phyloP scores from a whole-genome alignment of 192 early-diverging fungal species.

The Thamnidium elegans region DNA sequence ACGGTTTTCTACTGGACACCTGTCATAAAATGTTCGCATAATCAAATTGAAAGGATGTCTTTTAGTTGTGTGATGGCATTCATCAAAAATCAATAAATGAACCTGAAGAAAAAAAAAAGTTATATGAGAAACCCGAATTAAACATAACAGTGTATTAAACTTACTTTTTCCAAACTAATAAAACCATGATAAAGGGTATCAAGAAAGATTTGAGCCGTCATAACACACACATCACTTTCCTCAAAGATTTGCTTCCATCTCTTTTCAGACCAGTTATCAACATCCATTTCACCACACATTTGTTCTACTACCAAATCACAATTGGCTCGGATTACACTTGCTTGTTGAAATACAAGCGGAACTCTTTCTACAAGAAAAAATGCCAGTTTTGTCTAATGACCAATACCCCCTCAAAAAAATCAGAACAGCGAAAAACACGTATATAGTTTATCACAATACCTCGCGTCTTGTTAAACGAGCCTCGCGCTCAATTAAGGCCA shows the following conservation, averaged over 20 bases:
- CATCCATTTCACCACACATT: slow-evolving; percentile 66
- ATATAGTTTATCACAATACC: slow-evolving; percentile 16
- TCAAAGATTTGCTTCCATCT: slow-evolving; percentile 61
- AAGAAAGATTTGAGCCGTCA: slow-evolving; percentile 85
- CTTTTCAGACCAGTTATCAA: slow-evolving; percentile 57
- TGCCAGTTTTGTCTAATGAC: slow-evolving; percentile 43
- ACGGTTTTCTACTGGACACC: slow-evolving; percentile 38
- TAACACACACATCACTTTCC: slow-evolving; percentile 70
- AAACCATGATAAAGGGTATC: slow-evolving; percentile 72
- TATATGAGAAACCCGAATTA: background rate
- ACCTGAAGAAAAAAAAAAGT: slow-evolving; percentile 41
- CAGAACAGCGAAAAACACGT: background rate
- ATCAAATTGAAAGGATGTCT: slow-evolving; percentile 75
- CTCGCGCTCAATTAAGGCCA: slow-evolving; percentile 42
- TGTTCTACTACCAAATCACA: slow-evolving; percentile 57
- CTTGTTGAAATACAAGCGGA: slow-evolving; percentile 84
- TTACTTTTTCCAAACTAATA: slow-evolving; percentile 57
- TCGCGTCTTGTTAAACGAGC: slow-evolving; percentile 31
- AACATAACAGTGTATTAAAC: slow-evolving; percentile 2
- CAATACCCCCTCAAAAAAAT: background rate
- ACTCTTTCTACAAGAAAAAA: slow-evolving; percentile 89
- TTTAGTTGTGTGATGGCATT: slow-evolving; percentile 85
- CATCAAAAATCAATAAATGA: slow-evolving; percentile 90
- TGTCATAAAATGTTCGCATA: slow-evolving; percentile 79
- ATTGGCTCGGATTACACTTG: slow-evolving; percentile 70